phyloP scores from a whole-genome alignment of 768 basidiomycete species.

The Leccinum incarnatum region DNA sequence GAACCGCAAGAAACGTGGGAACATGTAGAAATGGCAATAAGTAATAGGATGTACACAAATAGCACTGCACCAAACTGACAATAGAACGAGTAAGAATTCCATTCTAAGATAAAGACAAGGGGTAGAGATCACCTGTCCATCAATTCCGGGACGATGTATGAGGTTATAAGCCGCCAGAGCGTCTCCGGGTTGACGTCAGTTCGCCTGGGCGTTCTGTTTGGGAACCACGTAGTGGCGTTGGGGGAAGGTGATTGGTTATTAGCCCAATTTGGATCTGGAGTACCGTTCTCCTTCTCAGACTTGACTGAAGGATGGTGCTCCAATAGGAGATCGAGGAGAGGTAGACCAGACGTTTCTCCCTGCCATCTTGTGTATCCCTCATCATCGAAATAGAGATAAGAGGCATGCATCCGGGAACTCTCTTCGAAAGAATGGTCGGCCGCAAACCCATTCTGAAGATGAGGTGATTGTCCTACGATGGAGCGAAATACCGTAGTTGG shows the following conservation, averaged over 20 bases:
- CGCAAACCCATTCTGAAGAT: slow-evolving; percentile 20
- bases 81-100: slow-evolving; percentile 14
- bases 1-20: slow-evolving; percentile 78
- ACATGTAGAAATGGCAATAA: slow-evolving; percentile 91
- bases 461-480: slow-evolving; percentile 37
- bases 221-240: slow-evolving; percentile 66
- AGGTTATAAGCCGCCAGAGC: slow-evolving; percentile 84
- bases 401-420: slow-evolving; percentile 63
- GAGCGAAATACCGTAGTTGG: slow-evolving; percentile 42
- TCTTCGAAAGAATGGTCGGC: slow-evolving; percentile 54
- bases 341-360: slow-evolving; percentile 90
- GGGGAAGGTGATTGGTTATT: slow-evolving; percentile 34
- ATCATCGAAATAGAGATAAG: slow-evolving; percentile 84
- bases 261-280: slow-evolving; percentile 28
- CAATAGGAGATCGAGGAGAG: slow-evolving; percentile 79
- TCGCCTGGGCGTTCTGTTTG: slow-evolving; percentile 69
- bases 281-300: slow-evolving; percentile 29
- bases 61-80: slow-evolving; percentile 72
- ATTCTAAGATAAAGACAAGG: slow-evolving; percentile 1
- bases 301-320: slow-evolving; percentile 57
- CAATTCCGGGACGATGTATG: slow-evolving; percentile 81
- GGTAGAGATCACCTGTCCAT: slow-evolving; percentile 78
- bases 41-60: slow-evolving; percentile 90
- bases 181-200: slow-evolving; percentile 85
- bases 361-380: slow-evolving; percentile 88